Percentiles rank a stretch among this genome's conserved stretches.
Conservation (phyloP, 352 stramenopile genomes). For the Phytophthora hibernalis region DNA sequence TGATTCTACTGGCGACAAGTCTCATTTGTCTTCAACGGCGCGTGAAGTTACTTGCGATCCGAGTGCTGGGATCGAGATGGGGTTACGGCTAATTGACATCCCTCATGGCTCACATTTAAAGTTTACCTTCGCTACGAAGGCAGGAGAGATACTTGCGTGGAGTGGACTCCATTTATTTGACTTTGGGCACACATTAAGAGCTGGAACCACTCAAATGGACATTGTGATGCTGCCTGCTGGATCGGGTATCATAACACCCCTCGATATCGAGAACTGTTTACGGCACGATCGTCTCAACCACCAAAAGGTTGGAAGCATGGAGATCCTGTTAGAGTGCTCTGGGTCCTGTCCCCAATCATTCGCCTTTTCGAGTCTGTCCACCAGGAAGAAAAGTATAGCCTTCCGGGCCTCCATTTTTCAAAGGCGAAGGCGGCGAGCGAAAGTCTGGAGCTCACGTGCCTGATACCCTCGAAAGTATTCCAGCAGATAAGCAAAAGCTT, state of each 20-base stretch:
- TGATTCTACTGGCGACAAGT: constrained; percentile 19
- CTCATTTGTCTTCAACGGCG: constrained; percentile 9
- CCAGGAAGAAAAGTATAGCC: constrained; percentile 58
- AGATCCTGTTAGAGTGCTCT: constrained; percentile 58
- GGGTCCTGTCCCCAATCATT: constrained; percentile 51
- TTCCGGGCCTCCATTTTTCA: constrained; percentile 79
- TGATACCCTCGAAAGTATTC: constrained; percentile 37
- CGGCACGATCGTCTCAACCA: constrained; percentile 41
- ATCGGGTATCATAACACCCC: constrained; percentile 48
- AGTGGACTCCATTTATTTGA: constrained; percentile 82
- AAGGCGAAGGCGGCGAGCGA: constrained; percentile 11
- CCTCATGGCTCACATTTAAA: constrained; percentile 79
- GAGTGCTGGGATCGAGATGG: constrained; percentile 36
- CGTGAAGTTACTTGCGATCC: constrained; percentile 39
- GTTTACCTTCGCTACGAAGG: constrained; percentile 61
- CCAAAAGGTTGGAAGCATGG: constrained; percentile 47
- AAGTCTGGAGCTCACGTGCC: constrained; percentile 17
- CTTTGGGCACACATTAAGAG: constrained; percentile 77
- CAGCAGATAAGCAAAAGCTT: constrained; percentile 50
- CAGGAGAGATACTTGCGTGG: constrained; percentile 54
- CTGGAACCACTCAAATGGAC: constrained; percentile 55
- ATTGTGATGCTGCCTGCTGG: constrained; percentile 40
- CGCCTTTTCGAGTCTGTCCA: constrained; percentile 64
- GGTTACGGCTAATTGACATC: constrained; percentile 66
- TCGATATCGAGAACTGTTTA: constrained; percentile 82